These are phyloP conservation scores for Pseudocercospora fijiensis DNA, from an alignment of 2,329 filamentous ascomycete genomes.

Conservation along the genomic window DNA sequence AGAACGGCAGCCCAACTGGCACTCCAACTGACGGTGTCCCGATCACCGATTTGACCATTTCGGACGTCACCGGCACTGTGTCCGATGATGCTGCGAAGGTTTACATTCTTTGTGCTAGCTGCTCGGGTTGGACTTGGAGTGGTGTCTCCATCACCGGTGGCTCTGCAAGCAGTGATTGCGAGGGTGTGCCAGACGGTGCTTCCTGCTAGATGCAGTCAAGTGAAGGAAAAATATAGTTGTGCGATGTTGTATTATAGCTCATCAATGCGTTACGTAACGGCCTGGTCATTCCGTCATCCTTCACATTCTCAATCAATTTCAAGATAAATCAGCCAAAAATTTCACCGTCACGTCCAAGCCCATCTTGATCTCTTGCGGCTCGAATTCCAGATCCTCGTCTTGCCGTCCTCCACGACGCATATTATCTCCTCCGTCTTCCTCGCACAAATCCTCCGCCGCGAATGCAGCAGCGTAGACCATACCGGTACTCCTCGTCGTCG, in stretches of 20 bases:
- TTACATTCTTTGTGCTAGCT: conserved; percentile 57
- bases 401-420: conserved; percentile 4
- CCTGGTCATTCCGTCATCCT: background rate
- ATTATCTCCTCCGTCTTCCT: conserved; percentile 7
- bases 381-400: conserved; percentile 24
- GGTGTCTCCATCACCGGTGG: conserved; percentile 54
- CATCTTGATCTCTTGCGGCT: conserved; percentile 29
- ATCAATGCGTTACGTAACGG: background rate
- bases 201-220: conserved; percentile 18
- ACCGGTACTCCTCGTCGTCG: background rate
- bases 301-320: background rate
- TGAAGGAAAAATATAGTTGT: background rate
- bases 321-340: conserved; percentile 23
- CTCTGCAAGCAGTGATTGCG: conserved; percentile 45
- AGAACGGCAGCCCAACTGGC: conserved; percentile 47
- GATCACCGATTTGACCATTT: conserved; percentile 52
- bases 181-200: conserved; percentile 40
- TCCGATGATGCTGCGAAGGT: conserved; percentile 41
- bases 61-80: conserved; percentile 49
- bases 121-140: conserved; percentile 55
- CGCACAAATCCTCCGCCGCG: background rate
- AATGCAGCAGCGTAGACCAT: background rate
- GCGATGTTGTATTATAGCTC: background rate
- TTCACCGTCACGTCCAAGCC: conserved; percentile 25
- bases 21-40: conserved; percentile 53